Percentiles rank a stretch among this genome's conserved stretches.
Evolutionary conservation across 495 filamentous ascomycete genomes (phyloP).

Genomic region (Daldinia vernicosa): DNA sequence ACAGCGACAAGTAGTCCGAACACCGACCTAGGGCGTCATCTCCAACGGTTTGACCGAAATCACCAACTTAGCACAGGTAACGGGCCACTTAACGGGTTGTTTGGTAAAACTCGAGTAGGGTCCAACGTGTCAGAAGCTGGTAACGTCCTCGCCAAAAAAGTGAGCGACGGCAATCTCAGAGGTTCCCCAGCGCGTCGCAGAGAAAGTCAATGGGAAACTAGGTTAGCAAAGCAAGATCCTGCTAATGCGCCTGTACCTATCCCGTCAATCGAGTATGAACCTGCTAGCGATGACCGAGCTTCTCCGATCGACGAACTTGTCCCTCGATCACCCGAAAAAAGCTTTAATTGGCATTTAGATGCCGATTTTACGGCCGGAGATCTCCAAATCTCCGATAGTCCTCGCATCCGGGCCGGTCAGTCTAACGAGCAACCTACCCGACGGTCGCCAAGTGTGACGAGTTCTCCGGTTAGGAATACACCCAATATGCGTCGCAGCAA

Average conservation of each 20-base stretch:
- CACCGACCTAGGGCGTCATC: conserved; percentile 38
- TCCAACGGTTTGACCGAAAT: conserved; percentile 40
- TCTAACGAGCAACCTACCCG: conserved; percentile 17
- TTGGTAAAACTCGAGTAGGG: conserved; percentile 45
- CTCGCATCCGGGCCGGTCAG: conserved; percentile 53
- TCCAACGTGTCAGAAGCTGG: conserved; percentile 49
- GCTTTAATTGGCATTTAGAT: conserved; percentile 64
- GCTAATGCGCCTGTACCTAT: conserved; percentile 50
- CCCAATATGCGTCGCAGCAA: conserved; percentile 42
- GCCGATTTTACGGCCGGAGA: conserved; percentile 72
- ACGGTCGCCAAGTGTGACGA: conserved; percentile 16
- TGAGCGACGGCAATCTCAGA: conserved; percentile 47
- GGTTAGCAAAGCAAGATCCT: conserved; percentile 20
- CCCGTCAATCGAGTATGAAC: conserved; percentile 58
- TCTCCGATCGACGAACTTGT: conserved; percentile 50
- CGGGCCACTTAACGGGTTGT: conserved; percentile 36
- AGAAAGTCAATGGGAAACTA: conserved; percentile 21
- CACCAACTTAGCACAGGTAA: conserved; percentile 36
- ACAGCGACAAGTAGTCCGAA: conserved; percentile 17
- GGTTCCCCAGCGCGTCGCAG: conserved; percentile 23
- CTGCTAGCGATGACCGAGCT: conserved; percentile 46
- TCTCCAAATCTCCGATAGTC: conserved; percentile 68
- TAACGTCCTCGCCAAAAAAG: conserved; percentile 47
- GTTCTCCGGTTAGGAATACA: conserved; percentile 14
- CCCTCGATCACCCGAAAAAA: conserved; percentile 57